Evolutionary conservation across 495 filamentous ascomycete genomes (phyloP).

Genomic region (Penicillium coprophilum): DNA sequence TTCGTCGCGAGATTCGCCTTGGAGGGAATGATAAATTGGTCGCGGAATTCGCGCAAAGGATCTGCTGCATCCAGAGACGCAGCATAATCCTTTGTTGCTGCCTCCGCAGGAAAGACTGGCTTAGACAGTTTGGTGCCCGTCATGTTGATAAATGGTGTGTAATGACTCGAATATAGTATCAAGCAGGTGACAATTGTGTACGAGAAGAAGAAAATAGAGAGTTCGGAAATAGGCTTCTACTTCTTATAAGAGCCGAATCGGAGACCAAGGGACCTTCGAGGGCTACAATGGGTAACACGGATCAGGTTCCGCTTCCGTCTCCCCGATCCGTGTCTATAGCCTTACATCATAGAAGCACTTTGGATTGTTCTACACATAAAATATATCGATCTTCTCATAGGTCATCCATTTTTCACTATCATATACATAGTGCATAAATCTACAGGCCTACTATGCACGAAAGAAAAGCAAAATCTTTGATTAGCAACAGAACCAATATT

Average conservation of each 20-base stretch:
- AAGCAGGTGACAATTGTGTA: neutral
- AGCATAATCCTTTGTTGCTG: slow-evolving; percentile 55
- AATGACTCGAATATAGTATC: neutral
- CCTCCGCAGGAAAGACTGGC: slow-evolving; percentile 38
- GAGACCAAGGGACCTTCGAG: slow-evolving; percentile 8
- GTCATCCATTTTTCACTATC: neutral
- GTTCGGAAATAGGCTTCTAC: neutral
- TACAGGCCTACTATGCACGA: neutral
- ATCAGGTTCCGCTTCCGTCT: slow-evolving; percentile 30
- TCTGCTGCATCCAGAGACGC: slow-evolving; percentile 66
- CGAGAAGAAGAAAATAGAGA: neutral
- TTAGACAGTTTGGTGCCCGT: slow-evolving; percentile 24
- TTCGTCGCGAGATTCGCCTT: slow-evolving; percentile 72
- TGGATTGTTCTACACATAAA: too few relatives aligned
- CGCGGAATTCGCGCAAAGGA: slow-evolving; percentile 61
- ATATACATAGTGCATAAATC: neutral
- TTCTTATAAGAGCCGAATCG: slow-evolving; percentile 12
- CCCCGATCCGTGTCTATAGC: slow-evolving; percentile 21
- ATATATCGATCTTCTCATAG: neutral
- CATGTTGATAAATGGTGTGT: slow-evolving; percentile 16
- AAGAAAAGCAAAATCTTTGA: neutral
- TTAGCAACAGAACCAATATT: neutral
- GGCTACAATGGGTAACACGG: slow-evolving; percentile 18
- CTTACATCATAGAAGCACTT: neutral
- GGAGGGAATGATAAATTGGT: slow-evolving; percentile 82